Conservation (phyloP, 2,329 filamentous ascomycete genomes). For the Colletotrichum sublineola region DNA sequence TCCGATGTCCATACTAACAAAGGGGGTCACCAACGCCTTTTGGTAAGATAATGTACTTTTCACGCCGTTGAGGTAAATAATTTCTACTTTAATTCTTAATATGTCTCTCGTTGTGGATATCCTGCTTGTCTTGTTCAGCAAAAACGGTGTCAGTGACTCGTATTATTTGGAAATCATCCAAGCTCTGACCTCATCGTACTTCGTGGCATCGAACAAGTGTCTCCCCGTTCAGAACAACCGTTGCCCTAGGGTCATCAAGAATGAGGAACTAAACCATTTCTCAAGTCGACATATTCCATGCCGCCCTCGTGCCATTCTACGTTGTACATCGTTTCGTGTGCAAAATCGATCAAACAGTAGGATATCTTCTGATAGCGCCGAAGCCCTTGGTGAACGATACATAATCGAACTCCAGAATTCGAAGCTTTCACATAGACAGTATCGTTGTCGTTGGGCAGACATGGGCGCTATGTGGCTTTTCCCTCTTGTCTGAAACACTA, state of each 20-base stretch:
- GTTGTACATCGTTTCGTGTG: neutral
- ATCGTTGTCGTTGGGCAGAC: too few relatives aligned
- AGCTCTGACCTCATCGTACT: neutral
- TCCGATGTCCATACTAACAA: neutral
- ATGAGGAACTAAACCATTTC: neutral
- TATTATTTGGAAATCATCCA: neutral
- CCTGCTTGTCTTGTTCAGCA: neutral
- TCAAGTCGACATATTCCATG: neutral
- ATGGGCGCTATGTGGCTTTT: neutral
- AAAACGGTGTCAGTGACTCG: neutral
- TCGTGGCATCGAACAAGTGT: neutral
- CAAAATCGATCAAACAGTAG: neutral
- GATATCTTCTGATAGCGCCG: neutral
- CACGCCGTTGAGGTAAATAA: fast-evolving
- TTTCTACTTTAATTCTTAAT: too few relatives aligned
- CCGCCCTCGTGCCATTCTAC: neutral
- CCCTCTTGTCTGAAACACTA: neutral
- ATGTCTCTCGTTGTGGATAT: neutral
- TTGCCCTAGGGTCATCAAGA: neutral
- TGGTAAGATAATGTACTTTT: too few relatives aligned
- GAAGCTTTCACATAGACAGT: neutral
- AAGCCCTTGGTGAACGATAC: too few relatives aligned
- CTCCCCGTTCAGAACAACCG: fast-evolving
- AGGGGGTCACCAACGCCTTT: neutral
- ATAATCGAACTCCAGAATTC: too few relatives aligned